Evolutionary conservation across 352 stramenopile genomes (phyloP), one percentile per base, ranked within the genome.

Genomic region (Pythium plurisporium): DNA sequence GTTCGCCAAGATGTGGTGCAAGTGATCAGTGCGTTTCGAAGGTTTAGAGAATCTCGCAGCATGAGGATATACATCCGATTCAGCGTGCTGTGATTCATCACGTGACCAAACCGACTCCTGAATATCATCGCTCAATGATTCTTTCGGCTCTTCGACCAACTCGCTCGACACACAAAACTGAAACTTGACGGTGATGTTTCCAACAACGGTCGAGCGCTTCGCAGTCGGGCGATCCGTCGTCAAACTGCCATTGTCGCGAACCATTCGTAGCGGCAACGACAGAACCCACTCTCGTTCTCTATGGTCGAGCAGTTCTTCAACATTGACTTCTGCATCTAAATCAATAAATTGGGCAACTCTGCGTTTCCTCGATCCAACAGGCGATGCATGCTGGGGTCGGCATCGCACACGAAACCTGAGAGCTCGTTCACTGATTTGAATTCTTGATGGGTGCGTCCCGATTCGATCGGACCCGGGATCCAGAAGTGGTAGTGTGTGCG

Each of bases 401-500:
- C 61, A 68, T n/a, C 61, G 55, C 26, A 64, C 61, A 9, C 61
- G 54, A 27, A 68, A 68, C n/a, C 37, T 36, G 1, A 67, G 31
- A 12, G n/a, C 9, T 6, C 17, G 44, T 30, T 62, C 38, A 14
- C 41, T 45, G 8, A 62, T 4, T 38, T 43, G 34, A 11, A 46
- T 7, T 26, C 11, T 40, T 23, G 19, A 37, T 25, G 3, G 3
- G 5, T 20, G 3, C 5, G 5, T 20, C 15, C 19, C 22, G 20
- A 14, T 8, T 48, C 23, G 30, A 22, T 22, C 14, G 7, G 36
- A 38, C 19, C 31, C 33, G 3, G 5, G 1, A 4, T n/a, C 2
- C 5, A 57, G 15, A 37, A 65, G 43, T 6, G 64, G 48, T 8
- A 78, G 55, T 11, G 61, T 67, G 57, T 74, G 68, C 0, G 69